phyloP scores from a whole-genome alignment of 345 rosid genomes.

The Pistacia atlantica region DNA sequence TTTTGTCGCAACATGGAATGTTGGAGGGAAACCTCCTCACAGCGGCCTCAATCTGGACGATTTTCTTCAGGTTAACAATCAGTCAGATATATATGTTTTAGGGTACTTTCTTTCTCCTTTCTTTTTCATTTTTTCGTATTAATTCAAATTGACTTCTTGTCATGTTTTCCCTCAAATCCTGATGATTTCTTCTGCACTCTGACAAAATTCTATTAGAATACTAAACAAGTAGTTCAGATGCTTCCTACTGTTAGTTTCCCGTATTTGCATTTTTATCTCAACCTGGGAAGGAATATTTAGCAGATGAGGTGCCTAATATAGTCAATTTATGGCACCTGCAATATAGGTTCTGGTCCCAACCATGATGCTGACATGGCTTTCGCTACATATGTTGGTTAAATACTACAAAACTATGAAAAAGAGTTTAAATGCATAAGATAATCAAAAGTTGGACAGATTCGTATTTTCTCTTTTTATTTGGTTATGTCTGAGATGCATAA shows the following conservation, averaged over 20 bases:
- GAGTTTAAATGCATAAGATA: background rate
- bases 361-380: background rate
- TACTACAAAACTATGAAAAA: background rate
- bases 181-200: background rate
- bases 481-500: background rate
- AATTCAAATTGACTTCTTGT: background rate
- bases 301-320: background rate
- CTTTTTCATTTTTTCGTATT: background rate
- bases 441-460: background rate
- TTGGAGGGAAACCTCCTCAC: constrained; percentile 86
- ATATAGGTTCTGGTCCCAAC: background rate
- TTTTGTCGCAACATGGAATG: constrained; percentile 98
- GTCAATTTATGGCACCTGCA: background rate
- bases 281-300: background rate
- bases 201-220: background rate
- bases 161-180: background rate
- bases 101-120: constrained; percentile 47
- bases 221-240: background rate
- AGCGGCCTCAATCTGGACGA: constrained; percentile 61
- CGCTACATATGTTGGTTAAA: background rate
- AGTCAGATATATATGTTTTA: constrained; percentile 75
- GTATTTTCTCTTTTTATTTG: background rate
- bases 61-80: constrained; percentile 63
- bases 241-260: background rate
- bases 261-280: background rate